Conservation (phyloP, 495 filamentous ascomycete genomes). For the Pseudevernia furfuracea region DNA sequence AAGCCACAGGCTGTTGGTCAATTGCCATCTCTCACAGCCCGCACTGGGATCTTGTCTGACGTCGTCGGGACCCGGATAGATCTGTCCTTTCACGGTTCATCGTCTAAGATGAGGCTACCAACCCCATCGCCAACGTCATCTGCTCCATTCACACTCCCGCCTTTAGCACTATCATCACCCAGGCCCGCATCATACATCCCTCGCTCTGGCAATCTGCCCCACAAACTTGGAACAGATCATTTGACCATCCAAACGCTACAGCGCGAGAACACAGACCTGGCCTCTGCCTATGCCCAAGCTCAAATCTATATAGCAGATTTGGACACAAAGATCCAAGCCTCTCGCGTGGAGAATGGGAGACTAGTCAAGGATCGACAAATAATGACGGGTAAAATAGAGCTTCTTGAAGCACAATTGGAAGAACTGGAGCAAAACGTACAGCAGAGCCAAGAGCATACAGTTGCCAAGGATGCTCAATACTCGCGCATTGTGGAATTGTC, state of each 20-base stretch:
- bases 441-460: constrained; percentile 14
- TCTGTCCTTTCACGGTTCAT: not conserved
- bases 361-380: constrained; percentile 14
- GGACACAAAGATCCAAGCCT: constrained; percentile 13
- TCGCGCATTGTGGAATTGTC: constrained; percentile 20
- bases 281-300: constrained; percentile 10
- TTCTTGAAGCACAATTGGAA: constrained; percentile 17
- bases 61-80: constrained; percentile 1
- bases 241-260: constrained; percentile 13
- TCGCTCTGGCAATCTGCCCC: constrained; percentile 6
- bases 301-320: constrained; percentile 18
- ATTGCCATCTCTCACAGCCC: not conserved
- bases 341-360: constrained; percentile 10
- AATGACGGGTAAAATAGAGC: constrained; percentile 16
- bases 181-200: constrained; percentile 2
- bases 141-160: constrained; percentile 11
- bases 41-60: not conserved
- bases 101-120: not conserved
- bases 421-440: constrained; percentile 15
- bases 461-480: constrained; percentile 22
- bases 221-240: constrained; percentile 4
- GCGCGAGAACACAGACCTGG: constrained; percentile 19
- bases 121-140: not conserved
- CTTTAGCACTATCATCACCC: not conserved
- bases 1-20: not conserved